phyloP scores from a whole-genome alignment of 192 early-diverging fungal species.

The Physocladia obscura region DNA sequence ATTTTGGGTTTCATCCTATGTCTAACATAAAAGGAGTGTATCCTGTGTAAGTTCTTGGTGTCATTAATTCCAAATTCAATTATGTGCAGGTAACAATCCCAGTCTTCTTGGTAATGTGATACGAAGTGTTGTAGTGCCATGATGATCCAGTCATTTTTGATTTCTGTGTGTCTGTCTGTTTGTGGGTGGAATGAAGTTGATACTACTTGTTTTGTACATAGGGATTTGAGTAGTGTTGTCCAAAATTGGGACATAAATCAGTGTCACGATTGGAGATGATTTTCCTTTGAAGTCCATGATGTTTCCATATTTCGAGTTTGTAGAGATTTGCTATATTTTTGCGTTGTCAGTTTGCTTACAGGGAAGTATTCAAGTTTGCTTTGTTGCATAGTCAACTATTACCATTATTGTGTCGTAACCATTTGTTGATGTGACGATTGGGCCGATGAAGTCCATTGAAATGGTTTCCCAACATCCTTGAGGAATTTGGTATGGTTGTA shows the following conservation, averaged over 20 bases:
- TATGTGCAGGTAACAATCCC: neutral
- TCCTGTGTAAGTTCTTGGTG: constrained; percentile 33
- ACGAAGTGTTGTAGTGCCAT: constrained; percentile 31
- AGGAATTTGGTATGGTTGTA: constrained; percentile 37
- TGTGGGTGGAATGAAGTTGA: neutral
- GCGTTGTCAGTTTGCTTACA: neutral
- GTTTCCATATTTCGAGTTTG: neutral
- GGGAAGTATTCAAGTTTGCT: constrained; percentile 25
- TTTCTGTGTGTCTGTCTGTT: constrained; percentile 36
- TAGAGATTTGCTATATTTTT: neutral
- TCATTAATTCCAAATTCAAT: constrained; percentile 53
- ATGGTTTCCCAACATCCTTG: constrained; percentile 39
- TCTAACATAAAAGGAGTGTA: constrained; percentile 17
- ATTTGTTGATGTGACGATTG: constrained; percentile 12
- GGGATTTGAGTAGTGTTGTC: constrained; percentile 11
- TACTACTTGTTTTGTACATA: neutral
- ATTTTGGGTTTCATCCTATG: neutral
- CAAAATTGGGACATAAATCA: constrained; percentile 44
- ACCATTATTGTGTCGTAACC: constrained; percentile 40
- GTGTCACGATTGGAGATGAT: constrained; percentile 48
- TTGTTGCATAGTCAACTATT: constrained; percentile 53
- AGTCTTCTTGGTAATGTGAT: constrained; percentile 30
- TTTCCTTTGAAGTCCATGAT: constrained; percentile 31
- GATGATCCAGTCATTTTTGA: constrained; percentile 16
- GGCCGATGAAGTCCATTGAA: constrained; percentile 45